Base-by-base conservation (phyloP, 352 stramenopile species). In the Pythium myriotylum region DNA sequence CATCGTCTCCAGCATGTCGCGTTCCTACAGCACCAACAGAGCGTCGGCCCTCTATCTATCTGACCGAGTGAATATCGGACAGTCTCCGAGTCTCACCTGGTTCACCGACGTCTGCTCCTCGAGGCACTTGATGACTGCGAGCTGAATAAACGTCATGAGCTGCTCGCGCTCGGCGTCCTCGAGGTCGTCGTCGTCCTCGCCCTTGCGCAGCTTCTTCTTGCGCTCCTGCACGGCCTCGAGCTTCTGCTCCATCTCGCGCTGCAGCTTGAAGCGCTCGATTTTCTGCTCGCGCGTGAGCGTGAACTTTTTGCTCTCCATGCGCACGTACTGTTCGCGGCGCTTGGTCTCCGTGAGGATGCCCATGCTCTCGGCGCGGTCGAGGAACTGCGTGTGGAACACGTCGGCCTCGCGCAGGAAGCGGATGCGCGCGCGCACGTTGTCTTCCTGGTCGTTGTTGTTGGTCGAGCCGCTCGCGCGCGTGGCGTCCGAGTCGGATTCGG, bases 1-100 rank as follows among this genome's bases (percentile, higher is more conserved):
- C 83, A 94, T 94, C 23, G 73, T 91, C 68, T 94, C 85, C n/a
- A 94, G 74, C 83, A 94, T 92, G 24, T 89, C 82, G 13, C 74
- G 85, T 57, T 94, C 85, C 68, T 70, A 51, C 24, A 27, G 8
- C 20, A 37, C 1, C 43, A 62, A 19, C 24, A 27, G 33, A 27
- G n/a, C n/a, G n/a, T n/a, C n/a, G n/a, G n/a, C n/a, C n/a, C n/a
- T n/a, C n/a, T n/a, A n/a, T n/a, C n/a, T n/a, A n/a, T n/a, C n/a
- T n/a, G n/a, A n/a, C n/a, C n/a, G n/a, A n/a, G n/a, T n/a, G n/a
- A n/a, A n/a, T n/a, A n/a, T n/a, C 5, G 29, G 29, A 35, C 5
- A 35, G 29, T n/a, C 29, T 35, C 29, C 5, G 29, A 10, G 29
- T 35, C 29, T 35, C 29, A 83, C 74, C 72, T 89, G 81, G 52